phyloP scores from a whole-genome alignment of 208 protist species.

The Herpetomonas tarakana region DNA sequence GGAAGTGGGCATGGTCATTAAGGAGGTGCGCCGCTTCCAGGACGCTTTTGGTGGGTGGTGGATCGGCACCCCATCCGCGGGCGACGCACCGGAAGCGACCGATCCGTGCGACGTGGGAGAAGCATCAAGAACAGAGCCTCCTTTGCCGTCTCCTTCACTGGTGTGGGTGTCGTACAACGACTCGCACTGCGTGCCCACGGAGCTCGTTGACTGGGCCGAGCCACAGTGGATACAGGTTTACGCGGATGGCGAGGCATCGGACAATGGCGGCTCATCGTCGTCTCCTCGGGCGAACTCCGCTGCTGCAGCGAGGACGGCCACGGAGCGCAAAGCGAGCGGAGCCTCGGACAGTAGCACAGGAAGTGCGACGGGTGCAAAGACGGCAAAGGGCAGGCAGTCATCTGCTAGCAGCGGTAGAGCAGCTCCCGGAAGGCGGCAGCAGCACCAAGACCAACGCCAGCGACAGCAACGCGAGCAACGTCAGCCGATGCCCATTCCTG shows the following conservation, averaged over 20 bases:
- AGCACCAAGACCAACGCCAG: no score
- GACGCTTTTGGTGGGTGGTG: conserved; percentile 77
- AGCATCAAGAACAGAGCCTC: background rate
- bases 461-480: no score
- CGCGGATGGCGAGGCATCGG: background rate
- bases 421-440: no score
- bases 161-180: conserved; percentile 15
- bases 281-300: no score
- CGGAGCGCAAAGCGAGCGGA: no score
- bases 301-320: no score
- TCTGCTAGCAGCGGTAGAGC: no score
- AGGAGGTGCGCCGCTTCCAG: conserved; percentile 45
- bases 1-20: conserved; percentile 39
- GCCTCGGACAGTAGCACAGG: no score
- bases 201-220: background rate
- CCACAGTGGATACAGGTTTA: background rate
- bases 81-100: conserved; percentile 22
- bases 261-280: no score
- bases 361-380: no score
- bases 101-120: background rate
- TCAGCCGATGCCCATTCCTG: no score
- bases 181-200: conserved; percentile 3
- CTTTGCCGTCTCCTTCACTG: background rate
- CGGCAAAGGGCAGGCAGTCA: no score
- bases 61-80: conserved; percentile 32